phyloP scores from a whole-genome alignment of 148 eudicot species.

The Rhododendron vialii region DNA sequence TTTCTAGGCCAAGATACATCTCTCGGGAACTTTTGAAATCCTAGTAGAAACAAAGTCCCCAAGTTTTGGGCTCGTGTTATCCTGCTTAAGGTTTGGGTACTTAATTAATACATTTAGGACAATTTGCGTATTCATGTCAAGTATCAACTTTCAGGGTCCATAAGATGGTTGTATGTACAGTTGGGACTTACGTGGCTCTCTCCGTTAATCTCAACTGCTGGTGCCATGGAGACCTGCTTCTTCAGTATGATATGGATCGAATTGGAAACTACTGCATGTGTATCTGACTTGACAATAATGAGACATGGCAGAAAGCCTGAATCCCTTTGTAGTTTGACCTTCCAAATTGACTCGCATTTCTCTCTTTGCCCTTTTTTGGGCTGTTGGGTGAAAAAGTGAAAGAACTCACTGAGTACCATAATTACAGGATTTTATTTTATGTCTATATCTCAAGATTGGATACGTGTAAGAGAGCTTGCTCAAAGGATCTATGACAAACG shows the following conservation, averaged over 20 bases:
- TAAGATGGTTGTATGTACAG: not conserved
- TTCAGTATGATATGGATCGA: not conserved
- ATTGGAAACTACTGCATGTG: not conserved
- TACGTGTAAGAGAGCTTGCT: not conserved
- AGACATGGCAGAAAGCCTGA: not conserved
- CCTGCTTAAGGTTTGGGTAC: not conserved
- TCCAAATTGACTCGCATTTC: not conserved
- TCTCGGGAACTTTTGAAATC: not conserved
- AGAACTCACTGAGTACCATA: not conserved
- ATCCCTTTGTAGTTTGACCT: not conserved
- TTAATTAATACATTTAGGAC: not conserved
- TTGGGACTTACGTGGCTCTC: not conserved
- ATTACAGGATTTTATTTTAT: not conserved
- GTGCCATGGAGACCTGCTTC: not conserved
- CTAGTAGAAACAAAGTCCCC: not conserved
- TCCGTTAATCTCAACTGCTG: too few species aligned
- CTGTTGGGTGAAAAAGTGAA: not conserved
- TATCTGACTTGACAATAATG: not conserved
- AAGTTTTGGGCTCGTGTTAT: not conserved
- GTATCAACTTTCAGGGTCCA: too few species aligned
- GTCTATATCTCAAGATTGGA: not conserved
- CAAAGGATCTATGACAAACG: not conserved
- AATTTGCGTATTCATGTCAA: not conserved
- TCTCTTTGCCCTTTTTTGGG: not conserved
- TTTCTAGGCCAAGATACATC: not conserved